These are phyloP conservation scores for Ganoderma lucidum DNA, from an alignment of 1,284 basidiomycete genomes.

Conservation along the genomic window DNA sequence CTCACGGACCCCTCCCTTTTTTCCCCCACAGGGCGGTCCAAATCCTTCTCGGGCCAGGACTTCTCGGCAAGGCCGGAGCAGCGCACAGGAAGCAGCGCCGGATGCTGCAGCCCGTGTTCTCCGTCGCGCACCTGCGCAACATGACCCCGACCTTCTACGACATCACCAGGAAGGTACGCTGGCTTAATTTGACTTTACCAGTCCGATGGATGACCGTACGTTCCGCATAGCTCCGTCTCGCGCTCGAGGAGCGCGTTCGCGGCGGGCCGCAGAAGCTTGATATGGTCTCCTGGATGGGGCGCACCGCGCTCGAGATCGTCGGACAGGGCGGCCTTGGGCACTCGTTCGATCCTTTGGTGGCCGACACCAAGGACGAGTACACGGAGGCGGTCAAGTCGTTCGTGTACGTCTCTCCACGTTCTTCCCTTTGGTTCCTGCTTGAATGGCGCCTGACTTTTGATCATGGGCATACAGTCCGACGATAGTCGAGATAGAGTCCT, in stretches of 20 bases:
- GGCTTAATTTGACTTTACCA: background rate
- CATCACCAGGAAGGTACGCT: conserved; percentile 3
- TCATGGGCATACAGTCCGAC: background rate
- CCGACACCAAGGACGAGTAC: conserved; percentile 31
- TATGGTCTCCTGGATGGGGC: conserved; percentile 39
- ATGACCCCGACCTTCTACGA: conserved; percentile 12
- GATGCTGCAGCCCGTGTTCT: conserved; percentile 23
- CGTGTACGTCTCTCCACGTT: conserved; percentile 22
- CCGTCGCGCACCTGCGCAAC: conserved; percentile 18
- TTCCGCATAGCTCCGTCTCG: background rate
- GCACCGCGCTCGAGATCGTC: conserved; percentile 41
- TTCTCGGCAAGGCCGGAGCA: conserved; percentile 8
- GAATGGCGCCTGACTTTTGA: background rate
- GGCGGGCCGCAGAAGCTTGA: conserved; percentile 32
- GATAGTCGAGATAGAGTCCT: background rate
- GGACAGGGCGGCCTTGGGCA: conserved; percentile 41
- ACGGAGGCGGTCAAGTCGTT: conserved; percentile 35
- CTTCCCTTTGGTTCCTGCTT: background rate
- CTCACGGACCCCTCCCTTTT: no score
- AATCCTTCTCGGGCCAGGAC: conserved; percentile 2
- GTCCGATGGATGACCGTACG: no score
- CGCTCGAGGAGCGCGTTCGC: conserved; percentile 2
- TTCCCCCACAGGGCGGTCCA: background rate
- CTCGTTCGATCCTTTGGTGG: conserved; percentile 39
- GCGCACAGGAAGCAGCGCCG: conserved; percentile 18